Base-by-base conservation (phyloP, 1,284 basidiomycete species). In the Sporisorium exsertum region DNA sequence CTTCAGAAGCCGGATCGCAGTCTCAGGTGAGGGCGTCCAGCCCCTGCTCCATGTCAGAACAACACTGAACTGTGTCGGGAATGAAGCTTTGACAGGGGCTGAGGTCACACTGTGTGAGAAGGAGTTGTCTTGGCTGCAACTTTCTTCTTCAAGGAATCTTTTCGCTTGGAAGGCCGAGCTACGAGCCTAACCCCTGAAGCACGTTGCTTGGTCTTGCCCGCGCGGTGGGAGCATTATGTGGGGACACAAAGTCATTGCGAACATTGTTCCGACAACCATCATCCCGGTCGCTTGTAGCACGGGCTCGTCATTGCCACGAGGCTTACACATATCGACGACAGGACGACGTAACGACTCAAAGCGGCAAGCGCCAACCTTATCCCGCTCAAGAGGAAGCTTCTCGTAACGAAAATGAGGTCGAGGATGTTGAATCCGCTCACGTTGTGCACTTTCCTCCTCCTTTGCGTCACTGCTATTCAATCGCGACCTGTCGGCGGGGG, bases 401-500 rank as follows among this genome's bases (percentile, higher is more conserved):
- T 40, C 5, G 9, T 12, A 15, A 8, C 4, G 15, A 37, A 16
- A 7, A 6, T 35, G 49, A 20, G 4, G 9, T 42, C 26, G 20
- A 52, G 6, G 22, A 45, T 10, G 49, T 8, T 15, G 2, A 42
- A 7, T n/a, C 9, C 52, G 29, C 50, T 55, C 26, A 20, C 32
- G 20, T 16, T 64, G 7, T 20, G 43, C 9, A 9, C 3, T 2
- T 1, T 58, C 2, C 40, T 67, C 16, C 6, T 64, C n/a, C 10
- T 64, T 27, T 49, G 35, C 27, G 5, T 13, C 35, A 6, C 29
- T 52, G 1, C 58, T 6, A 33, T 37, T 22, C 18, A 18, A 22
- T 60, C 64, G 18, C 51, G 56, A 47, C 60, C 63, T 5, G 37
- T 71, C 45, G 20, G 35, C 7, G 63, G 58, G 16, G 46, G 16